Base-by-base conservation (phyloP, 306 rosid genomes). In the Trifolium fragiferum region DNA sequence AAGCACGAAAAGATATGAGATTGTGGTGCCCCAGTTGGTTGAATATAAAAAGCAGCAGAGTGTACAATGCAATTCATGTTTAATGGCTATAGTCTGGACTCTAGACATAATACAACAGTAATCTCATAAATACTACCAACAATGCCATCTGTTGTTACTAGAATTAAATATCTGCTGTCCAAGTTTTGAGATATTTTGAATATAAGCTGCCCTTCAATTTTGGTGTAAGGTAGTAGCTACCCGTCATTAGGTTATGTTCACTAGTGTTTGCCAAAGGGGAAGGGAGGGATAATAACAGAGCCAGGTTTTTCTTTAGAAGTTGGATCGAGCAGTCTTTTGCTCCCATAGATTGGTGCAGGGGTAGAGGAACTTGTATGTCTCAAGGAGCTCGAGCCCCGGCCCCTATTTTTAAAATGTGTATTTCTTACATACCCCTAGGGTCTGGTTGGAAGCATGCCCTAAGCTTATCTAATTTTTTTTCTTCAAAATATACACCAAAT, bases 1-100 rank as follows among this genome's bases (percentile, higher is more conserved):
- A 81, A 81, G 67, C 70, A 67, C 61, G 32, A 14, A 51, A 75
- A 71, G 50, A 68, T 76, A 43, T 67, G 66, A 85, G 69, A 37
- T 46, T 41, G 54, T 13, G 60, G 38, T 46, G 55, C 47, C 78
- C 20, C 32, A 61, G 27, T 74, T 66, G 69, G 63, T 47, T 77
- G 61, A 81, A 50, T 60, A 67, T 47, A 74, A 75, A 49, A 32
- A 67, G 57, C 71, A 53, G 68, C 49, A 77, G 68, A 64, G 19
- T 8, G 23, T 41, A 57, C 53, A 19, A 69, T 27, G 21, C 16
- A 74, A 78, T 23, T 54, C 75, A 65, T 35, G 70, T 47, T 38
- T 40, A 43, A 21, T 30, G 75, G 61, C 62, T 51, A 78, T 11
- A 75, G 21, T 30, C 41, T 30, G n/a, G 66, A 19, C 25, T 53